Percentiles rank a stretch among this genome's conserved stretches.
phyloP scores from a whole-genome alignment of 352 stramenopile genomes.

The Globisporangium nagaii region DNA sequence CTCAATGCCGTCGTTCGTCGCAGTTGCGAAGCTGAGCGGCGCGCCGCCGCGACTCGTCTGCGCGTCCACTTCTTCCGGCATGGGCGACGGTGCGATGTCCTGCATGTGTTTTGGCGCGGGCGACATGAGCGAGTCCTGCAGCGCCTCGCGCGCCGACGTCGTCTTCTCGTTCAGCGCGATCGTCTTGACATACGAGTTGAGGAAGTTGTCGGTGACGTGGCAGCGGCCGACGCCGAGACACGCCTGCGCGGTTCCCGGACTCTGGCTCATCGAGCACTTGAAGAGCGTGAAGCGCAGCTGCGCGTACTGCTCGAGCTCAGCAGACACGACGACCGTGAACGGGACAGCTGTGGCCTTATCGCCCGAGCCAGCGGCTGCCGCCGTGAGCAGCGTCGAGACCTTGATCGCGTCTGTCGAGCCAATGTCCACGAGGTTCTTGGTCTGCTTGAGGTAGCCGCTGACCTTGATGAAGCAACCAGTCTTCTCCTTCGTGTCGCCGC shows the following conservation, averaged over 20 bases:
- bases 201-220: slow-evolving; percentile 47
- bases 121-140: slow-evolving; percentile 9
- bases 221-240: slow-evolving; percentile 51
- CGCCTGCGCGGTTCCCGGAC: slow-evolving; percentile 28
- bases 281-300: slow-evolving; percentile 63
- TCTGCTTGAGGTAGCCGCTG: slow-evolving; percentile 34
- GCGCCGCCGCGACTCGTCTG: slow-evolving; percentile 8
- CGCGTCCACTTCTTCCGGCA: slow-evolving; percentile 7
- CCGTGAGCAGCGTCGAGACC: slow-evolving; percentile 35
- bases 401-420: slow-evolving; percentile 58
- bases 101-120: slow-evolving; percentile 11
- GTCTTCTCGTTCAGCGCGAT: slow-evolving; percentile 46
- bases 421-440: slow-evolving; percentile 45
- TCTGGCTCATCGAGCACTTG: slow-evolving; percentile 41
- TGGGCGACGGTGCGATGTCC: neutral
- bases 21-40: slow-evolving; percentile 5
- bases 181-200: slow-evolving; percentile 31
- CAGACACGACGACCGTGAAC: slow-evolving; percentile 53
- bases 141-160: slow-evolving; percentile 27
- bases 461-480: slow-evolving; percentile 48
- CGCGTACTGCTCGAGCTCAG: slow-evolving; percentile 53
- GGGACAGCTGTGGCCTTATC: slow-evolving; percentile 29
- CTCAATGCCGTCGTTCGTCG: slow-evolving; percentile 21
- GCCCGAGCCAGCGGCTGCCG: slow-evolving; percentile 12
- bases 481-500: slow-evolving; percentile 37